Base-by-base conservation (phyloP, 2,329 filamentous ascomycete species). In the Teratosphaeria pseudoeucalypti region DNA sequence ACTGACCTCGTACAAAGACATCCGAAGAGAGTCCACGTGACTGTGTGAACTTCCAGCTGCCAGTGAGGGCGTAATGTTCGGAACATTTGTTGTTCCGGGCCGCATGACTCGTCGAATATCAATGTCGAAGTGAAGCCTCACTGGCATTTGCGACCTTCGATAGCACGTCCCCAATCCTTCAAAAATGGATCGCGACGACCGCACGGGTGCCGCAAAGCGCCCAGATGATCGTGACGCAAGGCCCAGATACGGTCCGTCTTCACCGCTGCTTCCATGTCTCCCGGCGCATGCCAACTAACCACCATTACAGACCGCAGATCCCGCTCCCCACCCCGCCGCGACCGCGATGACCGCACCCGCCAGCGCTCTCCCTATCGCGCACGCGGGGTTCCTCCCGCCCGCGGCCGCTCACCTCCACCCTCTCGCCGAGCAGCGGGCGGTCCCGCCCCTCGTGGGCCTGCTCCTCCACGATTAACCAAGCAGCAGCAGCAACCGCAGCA, bases 291-390 rank as follows among this genome's bases (percentile, higher is more conserved):
- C 29, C 19, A n/a, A 23, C 65, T 67, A 56, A 68, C 60, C 53
- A 26, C 26, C 52, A 23, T 47, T 47, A 6, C 58, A 68, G 68
- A 69, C 47, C 63, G 65, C 49, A 64, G 69, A 55, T 71, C 69
- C 16, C 68, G 68, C 57, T 70, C 68, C 57, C 67, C 67, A 59
- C 64, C 66, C 55, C 63, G 63, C n/a, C 64, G 64, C 55, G 68
- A 70, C 56, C 64, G 64, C 55, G 65, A 70, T 43, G 69, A 71
- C 34, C 63, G 68, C 49, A 61, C 67, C 59, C 58, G 69, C 59
- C 66, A 68, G 9, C 67, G 68, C 34, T 70, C 69, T 6, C 67
- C 67, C 1, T 58, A 56, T 34, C 60, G 58, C 29, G 59, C 60
- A n/a, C 47, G 62, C 16, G 43, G 43, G 2, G 16, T n/a, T 11